phyloP scores from a whole-genome alignment of 805 yeast genomes.

The Ogataea degrootiae region DNA sequence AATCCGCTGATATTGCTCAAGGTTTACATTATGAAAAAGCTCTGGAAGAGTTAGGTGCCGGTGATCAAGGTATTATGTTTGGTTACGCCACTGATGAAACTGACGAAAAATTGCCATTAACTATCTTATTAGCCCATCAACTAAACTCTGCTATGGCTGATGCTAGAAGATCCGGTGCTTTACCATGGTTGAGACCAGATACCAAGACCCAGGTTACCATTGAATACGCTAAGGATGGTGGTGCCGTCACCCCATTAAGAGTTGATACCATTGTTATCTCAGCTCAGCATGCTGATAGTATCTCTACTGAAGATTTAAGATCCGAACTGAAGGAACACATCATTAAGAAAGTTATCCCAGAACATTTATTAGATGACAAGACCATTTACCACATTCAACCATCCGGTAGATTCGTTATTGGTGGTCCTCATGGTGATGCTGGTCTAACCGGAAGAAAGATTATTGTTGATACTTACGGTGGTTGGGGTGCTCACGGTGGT shows the following conservation, averaged over 20 bases:
- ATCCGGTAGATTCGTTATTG: constrained; percentile 98
- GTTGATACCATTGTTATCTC: constrained; percentile 97
- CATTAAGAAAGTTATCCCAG: constrained; percentile 89
- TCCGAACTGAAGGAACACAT: constrained; percentile 70
- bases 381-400: constrained; percentile 98
- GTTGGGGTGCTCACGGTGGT: constrained; percentile 99
- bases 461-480: constrained; percentile 99
- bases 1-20: constrained; percentile 98
- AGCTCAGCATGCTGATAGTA: constrained; percentile 96
- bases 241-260: constrained; percentile 93
- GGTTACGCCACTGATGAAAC: constrained; percentile 99
- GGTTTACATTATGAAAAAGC: constrained; percentile 97
- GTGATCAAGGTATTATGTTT: constrained; percentile 99
- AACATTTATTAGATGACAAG: constrained; percentile 83
- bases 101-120: constrained; percentile 94
- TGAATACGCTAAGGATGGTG: constrained; percentile 89
- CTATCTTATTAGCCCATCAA: constrained; percentile 90
- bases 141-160: constrained; percentile 94
- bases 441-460: constrained; percentile 99
- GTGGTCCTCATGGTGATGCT: constrained; percentile 99
- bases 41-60: constrained; percentile 97
- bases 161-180: constrained; percentile 94
- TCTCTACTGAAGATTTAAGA: constrained; percentile 91
- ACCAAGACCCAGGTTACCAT: constrained; percentile 99
- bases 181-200: constrained; percentile 98